Evolutionary conservation across 768 basidiomycete species (phyloP), one percentile per base, ranked within the genome.

Genomic region (Kwoniella pini): DNA sequence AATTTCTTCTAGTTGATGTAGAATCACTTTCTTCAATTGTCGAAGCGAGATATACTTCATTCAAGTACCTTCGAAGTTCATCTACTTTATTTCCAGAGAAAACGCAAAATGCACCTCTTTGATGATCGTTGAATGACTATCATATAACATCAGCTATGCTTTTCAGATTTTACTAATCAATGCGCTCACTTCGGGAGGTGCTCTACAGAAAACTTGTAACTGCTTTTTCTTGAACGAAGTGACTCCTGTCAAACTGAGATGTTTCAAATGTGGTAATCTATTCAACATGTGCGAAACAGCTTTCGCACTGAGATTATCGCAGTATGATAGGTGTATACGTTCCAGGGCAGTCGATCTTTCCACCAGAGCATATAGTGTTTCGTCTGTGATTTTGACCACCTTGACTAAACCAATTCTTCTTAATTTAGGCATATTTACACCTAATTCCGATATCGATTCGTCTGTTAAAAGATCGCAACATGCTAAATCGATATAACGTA

Each of bases 181-280:
- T 3, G 27, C 27, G 83, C 85, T 63, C 69, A 95, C 93, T 72
- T 84, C 82, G 13, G 96, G 96, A 21, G 92, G 88, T 38, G 86
- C 83, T 38, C 95, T 85, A 78, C 96, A 96, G 74, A 91, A 98
- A 64, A 85, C 83, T 76, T 97, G 93, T 57, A 96, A 77, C 67
- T 93, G 91, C 28, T 84, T 82, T 69, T 88, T 84, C 51, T 88
- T 85, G 81, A 99, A 98, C 5, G 91, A 86, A 9, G 87, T 87
- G 30, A 99, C 89, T n/a, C 94, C 96, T n/a, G 96, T 97, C 63
- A 99, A 80, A 78, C 92, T 95, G 46, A 99, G 83, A 80, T 99
- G 96, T 0, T 91, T 96, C 28, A 99, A 81, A 68, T 90, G 89
- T 72, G 86, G 86, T n/a, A 98, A 83, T 71, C 88, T 87, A 73